These are phyloP conservation scores for Chimonanthus salicifolius DNA, from an alignment of 164 flowering plant species.

Conservation along the genomic window DNA sequence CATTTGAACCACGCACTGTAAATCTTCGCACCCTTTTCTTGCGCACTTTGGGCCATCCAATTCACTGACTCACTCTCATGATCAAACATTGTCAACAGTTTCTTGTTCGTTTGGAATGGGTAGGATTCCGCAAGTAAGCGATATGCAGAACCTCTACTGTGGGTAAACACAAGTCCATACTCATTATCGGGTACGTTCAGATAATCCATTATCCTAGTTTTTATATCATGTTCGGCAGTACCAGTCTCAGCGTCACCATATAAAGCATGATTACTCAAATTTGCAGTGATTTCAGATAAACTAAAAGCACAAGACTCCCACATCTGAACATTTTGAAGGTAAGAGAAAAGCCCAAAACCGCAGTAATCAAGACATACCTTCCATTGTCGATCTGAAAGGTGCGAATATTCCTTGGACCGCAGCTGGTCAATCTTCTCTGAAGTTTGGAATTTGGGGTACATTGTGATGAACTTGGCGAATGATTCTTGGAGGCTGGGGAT, in stretches of 20 bases:
- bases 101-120: slow-evolving; percentile 61
- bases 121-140: slow-evolving; percentile 76
- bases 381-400: slow-evolving; percentile 32
- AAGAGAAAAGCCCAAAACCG: slow-evolving; percentile 83
- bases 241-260: slow-evolving; percentile 64
- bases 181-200: slow-evolving; percentile 75
- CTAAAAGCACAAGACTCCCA: slow-evolving; percentile 63
- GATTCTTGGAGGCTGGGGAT: slow-evolving; percentile 43
- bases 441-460: slow-evolving; percentile 65
- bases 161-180: slow-evolving; percentile 79
- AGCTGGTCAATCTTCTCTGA: slow-evolving; percentile 62
- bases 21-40: slow-evolving; percentile 60
- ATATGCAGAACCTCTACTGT: slow-evolving; percentile 75
- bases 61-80: slow-evolving; percentile 67
- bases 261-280: slow-evolving; percentile 51
- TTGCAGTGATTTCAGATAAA: slow-evolving; percentile 60
- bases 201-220: slow-evolving; percentile 62
- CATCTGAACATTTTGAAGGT: slow-evolving; percentile 40
- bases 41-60: slow-evolving; percentile 60
- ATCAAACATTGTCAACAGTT: slow-evolving; percentile 74
- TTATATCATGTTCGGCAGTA: slow-evolving; percentile 48
- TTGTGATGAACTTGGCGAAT: slow-evolving; percentile 55
- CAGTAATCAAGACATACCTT: slow-evolving; percentile 81
- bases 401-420: slow-evolving; percentile 51
- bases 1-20: slow-evolving; percentile 63